A percentile compares a stretch with the other conserved stretches of the same genome.
Evolutionary conservation across 2,329 filamentous ascomycete genomes (phyloP).

Genomic region (Clonostachys solani): DNA sequence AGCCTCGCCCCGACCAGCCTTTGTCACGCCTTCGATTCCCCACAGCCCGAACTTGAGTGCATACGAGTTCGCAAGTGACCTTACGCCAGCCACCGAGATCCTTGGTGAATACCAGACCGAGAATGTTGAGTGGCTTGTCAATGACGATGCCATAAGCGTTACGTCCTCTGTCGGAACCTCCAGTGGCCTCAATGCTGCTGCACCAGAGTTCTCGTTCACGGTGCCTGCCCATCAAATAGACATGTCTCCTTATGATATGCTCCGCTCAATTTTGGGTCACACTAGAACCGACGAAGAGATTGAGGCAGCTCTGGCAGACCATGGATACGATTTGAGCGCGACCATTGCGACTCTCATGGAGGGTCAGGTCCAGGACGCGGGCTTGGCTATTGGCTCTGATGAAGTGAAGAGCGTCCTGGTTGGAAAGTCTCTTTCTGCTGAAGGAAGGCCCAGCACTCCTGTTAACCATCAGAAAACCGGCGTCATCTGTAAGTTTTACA

Average conservation of each 20-base stretch:
- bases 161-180: slow-evolving; percentile 68
- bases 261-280: slow-evolving; percentile 89
- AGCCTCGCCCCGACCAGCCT: slow-evolving; percentile 84
- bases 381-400: slow-evolving; percentile 26
- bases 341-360: slow-evolving; percentile 90
- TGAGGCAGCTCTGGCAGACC: slow-evolving; percentile 80
- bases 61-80: slow-evolving; percentile 87
- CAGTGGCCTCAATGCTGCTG: slow-evolving; percentile 71
- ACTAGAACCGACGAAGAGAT: slow-evolving; percentile 91
- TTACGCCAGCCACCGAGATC: slow-evolving; percentile 75
- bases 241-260: slow-evolving; percentile 98
- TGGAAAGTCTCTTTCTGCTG: slow-evolving; percentile 82
- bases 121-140: slow-evolving; percentile 95
- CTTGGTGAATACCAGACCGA: slow-evolving; percentile 90
- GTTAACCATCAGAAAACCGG: slow-evolving; percentile 74
- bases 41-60: slow-evolving; percentile 92
- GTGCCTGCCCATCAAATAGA: slow-evolving; percentile 65
- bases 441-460: slow-evolving; percentile 72
- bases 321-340: slow-evolving; percentile 89
- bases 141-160: slow-evolving; percentile 77
- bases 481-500: slow-evolving; percentile 94
- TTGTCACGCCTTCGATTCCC: slow-evolving; percentile 83
- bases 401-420: slow-evolving; percentile 71
- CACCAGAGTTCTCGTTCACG: slow-evolving; percentile 66
- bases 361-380: slow-evolving; percentile 43